Percentiles rank a stretch among this genome's conserved stretches.
These are phyloP conservation scores for Dothistroma pini DNA, from an alignment of 2,329 filamentous ascomycete species.

Conservation along the genomic window DNA sequence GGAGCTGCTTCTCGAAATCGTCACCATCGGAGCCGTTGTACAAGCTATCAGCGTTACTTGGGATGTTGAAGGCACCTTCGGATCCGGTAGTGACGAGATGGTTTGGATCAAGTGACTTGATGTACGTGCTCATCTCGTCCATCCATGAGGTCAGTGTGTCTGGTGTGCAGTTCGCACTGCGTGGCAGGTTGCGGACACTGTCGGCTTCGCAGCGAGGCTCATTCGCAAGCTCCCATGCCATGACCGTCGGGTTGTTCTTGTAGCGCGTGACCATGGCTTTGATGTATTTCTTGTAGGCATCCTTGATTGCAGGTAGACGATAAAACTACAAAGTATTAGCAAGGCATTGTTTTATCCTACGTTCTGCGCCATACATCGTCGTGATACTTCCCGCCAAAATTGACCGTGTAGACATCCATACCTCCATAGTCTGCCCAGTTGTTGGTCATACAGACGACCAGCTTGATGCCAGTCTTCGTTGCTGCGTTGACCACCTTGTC, in stretches of 20 bases:
- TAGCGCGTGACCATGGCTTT: conserved; percentile 58
- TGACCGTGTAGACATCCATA: conserved; percentile 58
- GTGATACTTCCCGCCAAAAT: conserved; percentile 51
- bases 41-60: conserved; percentile 1
- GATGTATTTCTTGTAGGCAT: conserved; percentile 60
- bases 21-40: conserved; percentile 48
- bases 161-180: conserved; percentile 47
- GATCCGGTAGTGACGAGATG: conserved; percentile 56
- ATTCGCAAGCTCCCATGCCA: conserved; percentile 62
- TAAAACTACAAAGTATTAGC: conserved; percentile 17
- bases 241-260: conserved; percentile 55
- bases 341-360: not conserved
- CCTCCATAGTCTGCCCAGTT: conserved; percentile 59
- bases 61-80: conserved; percentile 34
- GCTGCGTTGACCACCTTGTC: conserved; percentile 53
- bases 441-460: conserved; percentile 54
- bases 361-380: conserved; percentile 40
- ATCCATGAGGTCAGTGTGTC: conserved; percentile 49
- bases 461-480: conserved; percentile 49
- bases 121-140: conserved; percentile 52
- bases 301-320: conserved; percentile 32
- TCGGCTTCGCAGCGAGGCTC: conserved; percentile 7
- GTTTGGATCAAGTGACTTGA: conserved; percentile 51
- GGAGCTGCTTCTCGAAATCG: conserved; percentile 52
- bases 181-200: conserved; percentile 53